Conservation (phyloP, 306 rosid genomes). For the Elaeagnus macrophylla region DNA sequence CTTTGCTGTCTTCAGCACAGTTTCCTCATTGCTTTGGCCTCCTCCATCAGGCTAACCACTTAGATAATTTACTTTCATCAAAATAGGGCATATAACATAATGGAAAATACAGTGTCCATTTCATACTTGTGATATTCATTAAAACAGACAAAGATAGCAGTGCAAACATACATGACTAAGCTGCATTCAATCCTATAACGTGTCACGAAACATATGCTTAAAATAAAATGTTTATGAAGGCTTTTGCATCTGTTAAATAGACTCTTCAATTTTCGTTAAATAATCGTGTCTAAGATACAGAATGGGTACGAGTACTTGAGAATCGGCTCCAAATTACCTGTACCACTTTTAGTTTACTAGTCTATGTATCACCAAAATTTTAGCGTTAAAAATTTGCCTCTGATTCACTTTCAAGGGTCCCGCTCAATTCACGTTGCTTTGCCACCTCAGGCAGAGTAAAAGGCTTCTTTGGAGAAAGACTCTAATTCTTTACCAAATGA, state of each 20-base stretch:
- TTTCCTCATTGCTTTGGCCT: constrained; percentile 48
- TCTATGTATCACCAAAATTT: constrained; percentile 14
- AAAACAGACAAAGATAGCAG: too few species aligned
- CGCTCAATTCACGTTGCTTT: constrained; percentile 93
- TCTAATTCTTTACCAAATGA: constrained; percentile 82
- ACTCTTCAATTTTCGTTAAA: too few species aligned
- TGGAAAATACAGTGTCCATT: not conserved
- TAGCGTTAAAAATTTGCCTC: constrained; percentile 88
- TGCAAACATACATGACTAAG: too few species aligned
- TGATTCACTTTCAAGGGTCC: constrained; percentile 71
- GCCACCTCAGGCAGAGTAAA: constrained; percentile 75
- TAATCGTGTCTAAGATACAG: too few species aligned
- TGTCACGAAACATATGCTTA: too few species aligned
- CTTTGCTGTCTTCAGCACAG: constrained; percentile 64
- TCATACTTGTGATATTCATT: too few species aligned
- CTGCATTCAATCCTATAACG: too few species aligned
- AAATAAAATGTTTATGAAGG: too few species aligned
- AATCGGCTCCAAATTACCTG: too few species aligned
- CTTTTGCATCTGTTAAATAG: too few species aligned
- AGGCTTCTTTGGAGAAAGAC: constrained; percentile 72
- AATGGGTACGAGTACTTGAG: too few species aligned
- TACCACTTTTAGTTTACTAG: too few species aligned
- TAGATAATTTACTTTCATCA: constrained; percentile 18
- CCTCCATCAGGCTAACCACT: constrained; percentile 38
- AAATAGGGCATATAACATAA: not conserved